Conservation (phyloP, 2,329 filamentous ascomycete species). For the Metarhizium robertsii region DNA sequence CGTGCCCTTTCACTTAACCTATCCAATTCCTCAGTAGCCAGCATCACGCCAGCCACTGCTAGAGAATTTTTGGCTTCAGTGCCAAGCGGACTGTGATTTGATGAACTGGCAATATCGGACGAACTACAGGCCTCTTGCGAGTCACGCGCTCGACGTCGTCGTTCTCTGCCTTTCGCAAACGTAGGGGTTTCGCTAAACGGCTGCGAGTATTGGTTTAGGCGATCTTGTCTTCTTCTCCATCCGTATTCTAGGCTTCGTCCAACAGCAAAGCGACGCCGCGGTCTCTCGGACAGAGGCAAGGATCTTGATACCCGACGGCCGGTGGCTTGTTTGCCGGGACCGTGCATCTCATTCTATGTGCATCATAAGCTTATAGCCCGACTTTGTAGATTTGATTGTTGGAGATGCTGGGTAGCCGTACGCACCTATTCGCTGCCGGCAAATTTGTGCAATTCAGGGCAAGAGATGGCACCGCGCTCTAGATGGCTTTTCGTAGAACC, state of each 20-base stretch:
- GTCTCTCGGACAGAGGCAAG: constrained; percentile 1
- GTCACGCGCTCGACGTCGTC: constrained; percentile 21
- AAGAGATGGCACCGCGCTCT: constrained; percentile 4
- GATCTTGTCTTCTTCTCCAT: constrained; percentile 5
- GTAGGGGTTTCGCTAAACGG: constrained; percentile 1
- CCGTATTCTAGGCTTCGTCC: not conserved
- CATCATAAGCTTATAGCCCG: not conserved
- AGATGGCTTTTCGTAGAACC: not conserved
- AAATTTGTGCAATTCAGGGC: constrained; percentile 4
- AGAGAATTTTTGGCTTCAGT: constrained; percentile 15
- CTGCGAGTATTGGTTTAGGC: not conserved
- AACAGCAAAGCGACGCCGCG: not conserved
- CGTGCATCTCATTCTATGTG: not conserved
- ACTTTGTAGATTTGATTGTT: not conserved
- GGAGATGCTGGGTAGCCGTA: not conserved
- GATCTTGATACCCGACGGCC: constrained; percentile 3
- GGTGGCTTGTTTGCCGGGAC: not conserved
- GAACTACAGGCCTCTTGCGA: constrained; percentile 15
- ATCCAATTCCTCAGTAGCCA: constrained; percentile 23
- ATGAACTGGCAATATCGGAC: constrained; percentile 12
- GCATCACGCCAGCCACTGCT: constrained; percentile 16
- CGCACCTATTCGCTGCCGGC: constrained; percentile 1
- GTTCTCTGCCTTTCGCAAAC: constrained; percentile 17
- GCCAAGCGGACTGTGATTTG: constrained; percentile 11
- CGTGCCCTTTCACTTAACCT: constrained; percentile 20